These are phyloP conservation scores for Withania somnifera DNA, from an alignment of 305 asterid genomes.

Conservation along the genomic window DNA sequence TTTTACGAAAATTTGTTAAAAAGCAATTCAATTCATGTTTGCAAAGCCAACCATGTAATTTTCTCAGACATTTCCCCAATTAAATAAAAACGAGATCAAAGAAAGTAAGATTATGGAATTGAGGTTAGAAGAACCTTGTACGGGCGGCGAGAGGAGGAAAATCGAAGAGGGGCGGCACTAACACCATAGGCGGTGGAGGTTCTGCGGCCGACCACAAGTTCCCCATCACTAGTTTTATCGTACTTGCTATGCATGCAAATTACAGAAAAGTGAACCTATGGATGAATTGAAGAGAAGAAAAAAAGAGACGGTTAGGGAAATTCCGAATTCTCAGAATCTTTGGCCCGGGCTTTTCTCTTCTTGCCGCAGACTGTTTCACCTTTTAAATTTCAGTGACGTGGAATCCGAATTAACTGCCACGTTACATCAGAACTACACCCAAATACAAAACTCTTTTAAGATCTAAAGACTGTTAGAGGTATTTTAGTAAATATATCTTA, in stretches of 20 bases:
- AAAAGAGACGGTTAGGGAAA: neutral
- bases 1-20: no score
- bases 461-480: no score
- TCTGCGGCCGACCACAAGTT: conserved; percentile 29
- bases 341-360: neutral
- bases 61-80: no score
- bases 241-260: neutral
- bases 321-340: neutral
- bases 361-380: neutral
- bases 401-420: neutral
- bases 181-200: conserved; percentile 74
- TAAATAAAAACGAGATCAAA: neutral
- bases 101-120: neutral
- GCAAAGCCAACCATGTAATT: no score
- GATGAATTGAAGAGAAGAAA: neutral
- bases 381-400: neutral
- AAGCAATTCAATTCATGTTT: no score
- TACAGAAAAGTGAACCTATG: neutral
- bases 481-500: no score
- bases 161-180: conserved; percentile 89
- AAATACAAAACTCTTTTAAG: no score
- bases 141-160: conserved; percentile 92
- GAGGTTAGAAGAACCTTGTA: conserved; percentile 28
- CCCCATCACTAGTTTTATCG: conserved; percentile 36
- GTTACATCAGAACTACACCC: neutral